These are phyloP conservation scores for Corylus avellana DNA, from an alignment of 306 rosid species.

Conservation along the genomic window DNA sequence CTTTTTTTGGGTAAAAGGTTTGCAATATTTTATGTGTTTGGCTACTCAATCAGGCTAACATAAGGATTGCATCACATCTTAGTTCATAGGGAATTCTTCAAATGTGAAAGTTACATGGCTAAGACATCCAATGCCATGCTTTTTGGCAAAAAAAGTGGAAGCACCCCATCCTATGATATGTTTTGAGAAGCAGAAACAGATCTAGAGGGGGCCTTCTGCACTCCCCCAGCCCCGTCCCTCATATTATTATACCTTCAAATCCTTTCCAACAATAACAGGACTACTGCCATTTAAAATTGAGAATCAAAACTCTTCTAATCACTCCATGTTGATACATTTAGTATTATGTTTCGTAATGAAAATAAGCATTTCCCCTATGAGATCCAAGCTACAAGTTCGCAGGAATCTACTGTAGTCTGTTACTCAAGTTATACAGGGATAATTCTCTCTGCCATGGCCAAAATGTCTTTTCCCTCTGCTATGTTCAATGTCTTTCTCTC, in stretches of 20 bases:
- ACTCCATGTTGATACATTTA: neutral
- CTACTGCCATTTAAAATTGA: neutral
- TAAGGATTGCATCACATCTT: neutral
- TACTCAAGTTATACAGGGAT: neutral
- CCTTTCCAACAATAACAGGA: neutral
- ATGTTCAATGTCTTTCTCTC: neutral
- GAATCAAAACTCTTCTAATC: neutral
- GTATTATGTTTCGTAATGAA: neutral
- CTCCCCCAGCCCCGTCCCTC: neutral
- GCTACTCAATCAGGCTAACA: neutral
- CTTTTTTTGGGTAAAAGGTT: neutral
- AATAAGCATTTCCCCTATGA: neutral
- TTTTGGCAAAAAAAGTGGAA: conserved; percentile 1
- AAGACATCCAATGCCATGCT: neutral
- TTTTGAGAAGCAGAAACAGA: neutral
- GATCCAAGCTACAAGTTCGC: neutral
- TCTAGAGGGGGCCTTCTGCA: neutral
- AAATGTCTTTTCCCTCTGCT: neutral
- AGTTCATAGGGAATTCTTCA: neutral
- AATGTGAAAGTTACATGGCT: neutral
- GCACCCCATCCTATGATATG: neutral
- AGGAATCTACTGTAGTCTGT: neutral
- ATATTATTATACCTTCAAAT: neutral
- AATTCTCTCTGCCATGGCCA: neutral
- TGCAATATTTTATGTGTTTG: neutral